phyloP scores from a whole-genome alignment of 768 basidiomycete species.

The Pleurotus ostreatus region DNA sequence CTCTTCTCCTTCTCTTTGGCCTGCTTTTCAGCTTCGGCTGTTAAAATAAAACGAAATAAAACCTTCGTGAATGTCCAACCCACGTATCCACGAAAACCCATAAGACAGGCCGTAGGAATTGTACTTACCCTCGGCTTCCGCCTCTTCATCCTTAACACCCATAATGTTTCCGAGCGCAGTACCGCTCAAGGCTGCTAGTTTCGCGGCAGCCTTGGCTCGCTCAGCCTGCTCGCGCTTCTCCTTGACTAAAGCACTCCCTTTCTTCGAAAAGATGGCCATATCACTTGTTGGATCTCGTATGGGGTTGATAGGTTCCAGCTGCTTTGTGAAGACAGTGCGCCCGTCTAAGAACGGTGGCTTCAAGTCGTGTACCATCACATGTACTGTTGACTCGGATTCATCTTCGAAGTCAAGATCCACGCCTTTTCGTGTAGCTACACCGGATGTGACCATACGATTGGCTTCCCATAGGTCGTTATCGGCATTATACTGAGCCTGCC shows the following conservation, averaged over 20 bases:
- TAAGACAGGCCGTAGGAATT: slow-evolving; percentile 14
- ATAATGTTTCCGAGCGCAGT: slow-evolving; percentile 96
- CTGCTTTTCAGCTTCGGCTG: slow-evolving; percentile 50
- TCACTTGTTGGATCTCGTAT: slow-evolving; percentile 92
- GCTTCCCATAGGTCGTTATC: slow-evolving; percentile 99
- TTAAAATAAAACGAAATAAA: slow-evolving; percentile 27
- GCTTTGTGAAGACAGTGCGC: slow-evolving; percentile 91
- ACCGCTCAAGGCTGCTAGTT: slow-evolving; percentile 87
- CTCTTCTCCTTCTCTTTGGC: slow-evolving; percentile 44
- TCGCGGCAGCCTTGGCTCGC: slow-evolving; percentile 93
- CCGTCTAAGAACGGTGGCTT: slow-evolving; percentile 99
- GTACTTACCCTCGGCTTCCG: slow-evolving; percentile 82
- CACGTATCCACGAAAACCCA: slow-evolving; percentile 26
- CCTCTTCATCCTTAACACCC: slow-evolving; percentile 94
- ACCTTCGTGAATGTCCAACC: slow-evolving; percentile 81
- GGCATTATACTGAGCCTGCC: slow-evolving; percentile 96
- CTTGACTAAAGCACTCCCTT: slow-evolving; percentile 91
- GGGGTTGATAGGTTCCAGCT: slow-evolving; percentile 96
- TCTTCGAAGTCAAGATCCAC: slow-evolving; percentile 96
- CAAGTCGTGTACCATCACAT: slow-evolving; percentile 95
- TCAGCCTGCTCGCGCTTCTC: slow-evolving; percentile 97
- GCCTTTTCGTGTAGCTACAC: slow-evolving; percentile 81
- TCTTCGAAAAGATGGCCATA: slow-evolving; percentile 94
- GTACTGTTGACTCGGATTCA: slow-evolving; percentile 93
- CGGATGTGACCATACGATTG: slow-evolving; percentile 95